Evolutionary conservation across 495 filamentous ascomycete genomes (phyloP).

Genomic region (Penicillium parvum): DNA sequence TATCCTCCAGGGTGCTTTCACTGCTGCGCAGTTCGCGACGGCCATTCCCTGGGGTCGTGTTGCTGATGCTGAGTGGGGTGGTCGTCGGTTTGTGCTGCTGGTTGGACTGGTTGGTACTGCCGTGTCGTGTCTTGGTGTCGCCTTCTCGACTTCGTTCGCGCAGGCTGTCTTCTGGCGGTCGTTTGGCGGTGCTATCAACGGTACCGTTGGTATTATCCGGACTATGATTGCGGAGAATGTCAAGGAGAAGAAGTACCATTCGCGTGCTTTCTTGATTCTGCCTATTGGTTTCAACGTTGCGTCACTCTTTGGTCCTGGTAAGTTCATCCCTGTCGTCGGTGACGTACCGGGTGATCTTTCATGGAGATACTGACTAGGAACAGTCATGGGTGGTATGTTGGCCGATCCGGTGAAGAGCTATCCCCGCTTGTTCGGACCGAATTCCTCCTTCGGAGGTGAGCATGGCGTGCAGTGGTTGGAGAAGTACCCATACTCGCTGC

Average conservation of each 20-base stretch:
- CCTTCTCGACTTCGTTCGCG: slow-evolving; percentile 67
- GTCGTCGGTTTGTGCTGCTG: slow-evolving; percentile 72
- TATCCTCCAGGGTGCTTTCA: slow-evolving; percentile 73
- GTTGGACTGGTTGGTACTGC: slow-evolving; percentile 71
- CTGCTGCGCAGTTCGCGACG: slow-evolving; percentile 77
- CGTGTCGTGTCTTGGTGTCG: slow-evolving; percentile 72
- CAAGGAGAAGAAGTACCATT: slow-evolving; percentile 65
- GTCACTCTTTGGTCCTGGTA: slow-evolving; percentile 66
- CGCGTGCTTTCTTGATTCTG: slow-evolving; percentile 62
- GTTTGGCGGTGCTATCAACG: slow-evolving; percentile 74
- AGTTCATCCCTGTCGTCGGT: slow-evolving; percentile 11
- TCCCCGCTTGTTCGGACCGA: slow-evolving; percentile 59
- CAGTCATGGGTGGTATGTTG: slow-evolving; percentile 65
- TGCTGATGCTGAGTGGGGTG: slow-evolving; percentile 65
- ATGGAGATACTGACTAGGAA: slow-evolving; percentile 8
- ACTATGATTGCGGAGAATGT: slow-evolving; percentile 81
- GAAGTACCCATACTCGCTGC: slow-evolving; percentile 68
- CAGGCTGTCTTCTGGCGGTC: slow-evolving; percentile 70
- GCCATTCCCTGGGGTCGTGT: slow-evolving; percentile 80
- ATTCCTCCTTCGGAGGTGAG: slow-evolving; percentile 47
- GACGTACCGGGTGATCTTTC: background rate
- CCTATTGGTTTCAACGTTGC: slow-evolving; percentile 79
- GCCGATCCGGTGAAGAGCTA: slow-evolving; percentile 70
- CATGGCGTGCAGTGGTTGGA: slow-evolving; percentile 59
- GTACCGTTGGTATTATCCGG: slow-evolving; percentile 75